Evolutionary conservation across 352 stramenopile genomes (phyloP).

Genomic region (Phytophthora quininea): DNA sequence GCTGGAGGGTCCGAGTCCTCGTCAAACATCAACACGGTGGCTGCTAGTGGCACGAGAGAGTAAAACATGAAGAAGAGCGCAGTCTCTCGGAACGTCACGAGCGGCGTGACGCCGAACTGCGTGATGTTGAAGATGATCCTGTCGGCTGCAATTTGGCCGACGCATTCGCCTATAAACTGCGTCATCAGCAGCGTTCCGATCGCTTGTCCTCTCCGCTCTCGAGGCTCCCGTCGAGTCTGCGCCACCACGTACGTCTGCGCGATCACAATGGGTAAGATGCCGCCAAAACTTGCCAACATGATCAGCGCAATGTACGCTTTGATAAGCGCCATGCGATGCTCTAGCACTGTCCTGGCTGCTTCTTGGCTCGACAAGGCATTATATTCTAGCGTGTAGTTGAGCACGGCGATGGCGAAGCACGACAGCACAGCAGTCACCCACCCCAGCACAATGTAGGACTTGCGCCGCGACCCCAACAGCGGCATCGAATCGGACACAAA

Average conservation of each 20-base stretch:
- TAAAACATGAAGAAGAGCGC: conserved; percentile 60
- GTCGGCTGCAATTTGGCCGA: conserved; percentile 53
- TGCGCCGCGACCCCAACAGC: conserved; percentile 51
- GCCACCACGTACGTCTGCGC: conserved; percentile 62
- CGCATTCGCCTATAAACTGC: conserved; percentile 55
- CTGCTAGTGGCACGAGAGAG: conserved; percentile 46
- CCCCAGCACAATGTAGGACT: conserved; percentile 59
- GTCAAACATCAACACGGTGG: conserved; percentile 46
- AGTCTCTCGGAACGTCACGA: conserved; percentile 52
- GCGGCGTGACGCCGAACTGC: conserved; percentile 41
- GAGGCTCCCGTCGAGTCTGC: conserved; percentile 54
- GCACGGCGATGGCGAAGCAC: conserved; percentile 57
- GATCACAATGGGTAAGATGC: conserved; percentile 54
- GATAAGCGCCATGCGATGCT: conserved; percentile 37
- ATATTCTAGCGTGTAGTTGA: conserved; percentile 64
- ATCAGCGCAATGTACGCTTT: conserved; percentile 50
- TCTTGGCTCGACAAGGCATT: conserved; percentile 25
- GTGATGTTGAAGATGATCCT: conserved; percentile 61
- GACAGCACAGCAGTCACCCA: conserved; percentile 49
- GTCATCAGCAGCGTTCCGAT: conserved; percentile 56
- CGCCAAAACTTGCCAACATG: conserved; percentile 57
- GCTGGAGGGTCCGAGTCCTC: conserved; percentile 35
- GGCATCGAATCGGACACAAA: conserved; percentile 62
- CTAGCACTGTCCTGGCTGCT: conserved; percentile 21
- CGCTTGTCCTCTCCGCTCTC: conserved; percentile 37